Conservation (phyloP, 2,329 filamentous ascomycete species). For the Parastagonospora nodorum region DNA sequence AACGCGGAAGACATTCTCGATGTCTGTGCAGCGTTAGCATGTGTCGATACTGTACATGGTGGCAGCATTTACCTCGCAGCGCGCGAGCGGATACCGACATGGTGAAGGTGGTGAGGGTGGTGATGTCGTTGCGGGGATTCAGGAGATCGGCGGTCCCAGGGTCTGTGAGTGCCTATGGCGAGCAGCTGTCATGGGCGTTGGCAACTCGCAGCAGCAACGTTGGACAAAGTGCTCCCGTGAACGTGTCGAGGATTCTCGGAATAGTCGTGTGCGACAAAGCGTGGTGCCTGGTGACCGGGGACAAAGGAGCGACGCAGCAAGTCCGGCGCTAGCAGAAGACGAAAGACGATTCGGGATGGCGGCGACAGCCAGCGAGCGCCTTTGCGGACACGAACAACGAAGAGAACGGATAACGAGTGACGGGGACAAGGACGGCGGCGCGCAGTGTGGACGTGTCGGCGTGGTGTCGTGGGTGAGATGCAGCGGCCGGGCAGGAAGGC, state of each 20-base stretch:
- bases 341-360: not conserved
- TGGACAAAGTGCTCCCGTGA: conserved; percentile 3
- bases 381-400: conserved; percentile 2
- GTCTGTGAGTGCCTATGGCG: conserved; percentile 8
- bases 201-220: conserved; percentile 6
- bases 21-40: conserved; percentile 33
- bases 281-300: conserved; percentile 10
- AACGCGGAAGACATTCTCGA: conserved; percentile 49
- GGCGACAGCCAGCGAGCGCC: conserved; percentile 9
- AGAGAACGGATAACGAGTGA: conserved; percentile 17
- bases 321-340: conserved; percentile 11
- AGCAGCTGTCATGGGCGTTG: conserved; percentile 13
- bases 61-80: conserved; percentile 13
- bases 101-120: conserved; percentile 5
- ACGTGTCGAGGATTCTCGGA: not conserved
- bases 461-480: conserved; percentile 3
- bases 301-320: conserved; percentile 11
- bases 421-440: conserved; percentile 1
- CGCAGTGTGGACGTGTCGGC: conserved; percentile 1
- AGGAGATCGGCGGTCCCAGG: conserved; percentile 16
- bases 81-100: conserved; percentile 27
- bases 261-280: conserved; percentile 4
- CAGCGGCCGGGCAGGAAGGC: conserved; percentile 1
- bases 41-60: not conserved
- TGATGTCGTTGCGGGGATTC: conserved; percentile 11